Evolutionary conservation across 345 rosid species (phyloP), one percentile per base, ranked within the genome.

Genomic region (Citrus glauca): DNA sequence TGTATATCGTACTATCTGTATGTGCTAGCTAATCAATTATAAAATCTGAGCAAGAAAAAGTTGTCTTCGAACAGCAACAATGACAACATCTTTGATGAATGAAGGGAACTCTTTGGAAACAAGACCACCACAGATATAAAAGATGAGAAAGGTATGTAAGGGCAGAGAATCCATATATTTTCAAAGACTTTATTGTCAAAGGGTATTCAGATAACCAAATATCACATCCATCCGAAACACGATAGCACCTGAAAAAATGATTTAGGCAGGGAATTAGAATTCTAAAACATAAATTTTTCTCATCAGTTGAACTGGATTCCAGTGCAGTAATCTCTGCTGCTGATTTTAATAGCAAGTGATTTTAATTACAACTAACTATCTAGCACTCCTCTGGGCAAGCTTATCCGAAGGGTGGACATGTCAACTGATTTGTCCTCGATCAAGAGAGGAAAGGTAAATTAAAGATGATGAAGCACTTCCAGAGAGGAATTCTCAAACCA

Each of bases 401-500:
- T 66, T 66, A 35, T 66, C 64, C 53, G 0, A 25, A 35, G 66
- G 65, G 3, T 67, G 2, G 37, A 53, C 40, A 67, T 45, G 66
- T 33, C 79, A 67, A 28, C 50, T 45, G 48, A 66, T 16, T 60
- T 27, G 19, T 24, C 35, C 30, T 45, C 22, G 2, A 37, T 24
- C 33, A 72, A 63, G 72, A 56, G 27, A 64, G 33, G 40, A 72
- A 27, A 40, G 6, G 27, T 73, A 19, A 66, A 22, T 40, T 20
- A 27, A 68, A 66, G 22, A 73, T 22, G 13, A 22, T 32, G 70
- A 81, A 67, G 73, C 48, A 59, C 99, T 90, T 87, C 93, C 99
- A 78, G 72, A 95, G 77, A 66, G 98, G 99, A 87, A 93, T 75
- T 81, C 80, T 89, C 24, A 95, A 81, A 53, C 99, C 99, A 79